Evolutionary conservation across 371 early-diverging fungal genomes (phyloP).

Genomic region (Mortierella sp.): DNA sequence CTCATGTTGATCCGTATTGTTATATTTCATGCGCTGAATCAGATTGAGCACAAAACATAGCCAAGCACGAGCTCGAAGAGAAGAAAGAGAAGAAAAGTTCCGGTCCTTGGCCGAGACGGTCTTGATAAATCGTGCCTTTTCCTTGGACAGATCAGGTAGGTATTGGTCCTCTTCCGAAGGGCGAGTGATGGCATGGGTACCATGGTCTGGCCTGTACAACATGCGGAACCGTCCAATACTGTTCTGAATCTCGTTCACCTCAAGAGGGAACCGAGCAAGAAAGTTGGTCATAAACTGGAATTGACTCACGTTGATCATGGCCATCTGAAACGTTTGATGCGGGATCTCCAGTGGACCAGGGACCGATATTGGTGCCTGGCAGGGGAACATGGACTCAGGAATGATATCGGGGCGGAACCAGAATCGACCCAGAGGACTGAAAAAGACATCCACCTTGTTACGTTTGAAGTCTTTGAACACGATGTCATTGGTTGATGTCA

Average conservation of each 20-base stretch:
- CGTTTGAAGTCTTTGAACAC: constrained; percentile 70
- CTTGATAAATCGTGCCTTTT: constrained; percentile 1
- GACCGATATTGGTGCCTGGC: constrained; percentile 14
- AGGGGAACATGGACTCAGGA: constrained; percentile 66
- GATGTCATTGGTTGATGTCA: constrained; percentile 67
- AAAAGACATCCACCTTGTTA: constrained; percentile 69
- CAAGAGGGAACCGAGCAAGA: constrained; percentile 64
- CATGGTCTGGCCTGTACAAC: constrained; percentile 19
- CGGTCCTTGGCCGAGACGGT: constrained; percentile 6
- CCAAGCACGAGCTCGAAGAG: constrained; percentile 70
- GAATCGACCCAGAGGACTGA: constrained; percentile 66
- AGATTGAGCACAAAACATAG: constrained; percentile 64
- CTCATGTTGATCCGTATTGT: constrained; percentile 65
- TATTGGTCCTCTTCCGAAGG: constrained; percentile 15
- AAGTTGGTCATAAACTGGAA: constrained; percentile 72
- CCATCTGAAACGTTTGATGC: constrained; percentile 62
- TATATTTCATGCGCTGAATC: constrained; percentile 64
- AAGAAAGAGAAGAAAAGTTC: constrained; percentile 50
- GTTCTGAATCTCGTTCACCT: constrained; percentile 67
- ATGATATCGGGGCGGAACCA: constrained; percentile 67
- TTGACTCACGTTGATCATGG: constrained; percentile 67
- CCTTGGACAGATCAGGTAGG: constrained; percentile 16
- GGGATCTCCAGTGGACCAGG: constrained; percentile 62
- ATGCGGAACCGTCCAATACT: constrained; percentile 42
- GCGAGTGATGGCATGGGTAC: not conserved